Evolutionary conservation across 2,329 filamentous ascomycete genomes (phyloP), one percentile per base, ranked within the genome.

Genomic region (Elsinoe arachidis): DNA sequence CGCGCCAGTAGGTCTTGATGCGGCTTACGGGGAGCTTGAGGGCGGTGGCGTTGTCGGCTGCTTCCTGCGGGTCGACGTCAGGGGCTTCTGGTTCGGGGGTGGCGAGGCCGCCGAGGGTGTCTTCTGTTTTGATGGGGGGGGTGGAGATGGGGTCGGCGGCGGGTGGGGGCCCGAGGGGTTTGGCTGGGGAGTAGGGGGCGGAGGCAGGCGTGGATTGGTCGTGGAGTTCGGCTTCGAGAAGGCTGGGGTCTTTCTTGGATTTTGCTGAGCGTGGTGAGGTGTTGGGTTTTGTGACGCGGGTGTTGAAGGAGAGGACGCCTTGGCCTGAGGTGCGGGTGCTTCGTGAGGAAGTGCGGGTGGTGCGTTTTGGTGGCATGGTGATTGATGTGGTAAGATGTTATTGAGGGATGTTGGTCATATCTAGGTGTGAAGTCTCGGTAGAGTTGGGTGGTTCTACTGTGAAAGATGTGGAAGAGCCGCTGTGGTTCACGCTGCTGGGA

Each of bases 1-100:
- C 71, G 62, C 76, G 76, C 90, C 90, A 96, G 70, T 96, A 96
- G 66, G 77, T 78, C 64, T 80, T 80, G 61, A 97, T 84, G 65
- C 89, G 83, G 49, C 79, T 74, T 58, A 87, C 80, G 6, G 80
- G 81, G 41, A 95, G 73, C 63, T 82, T 80, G 61, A 82, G 76
- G 1, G 90, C 90, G 59, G 72, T 73, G 21, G 77, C 63, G 64
- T 87, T 74, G 58, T 77, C 74, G 35, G 69, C 59, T 62, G 64
- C 63, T 57, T 68, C 62, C 61, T 54, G 67, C 79, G 5, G 70
- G 73, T 59, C 5, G 75, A 76, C 67, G 78, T 81, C 63, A 76
- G 70, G 58, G 2, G 63, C 57, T 56, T 65, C 52, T 52, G 63
- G 66, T 30, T 66, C 54, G 47, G 65, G 55, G 3, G 41, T 12